Evolutionary conservation across 371 early-diverging fungal genomes (phyloP), one percentile per base, ranked within the genome.

Genomic region (Rhizoclosmatium hyalinum): DNA sequence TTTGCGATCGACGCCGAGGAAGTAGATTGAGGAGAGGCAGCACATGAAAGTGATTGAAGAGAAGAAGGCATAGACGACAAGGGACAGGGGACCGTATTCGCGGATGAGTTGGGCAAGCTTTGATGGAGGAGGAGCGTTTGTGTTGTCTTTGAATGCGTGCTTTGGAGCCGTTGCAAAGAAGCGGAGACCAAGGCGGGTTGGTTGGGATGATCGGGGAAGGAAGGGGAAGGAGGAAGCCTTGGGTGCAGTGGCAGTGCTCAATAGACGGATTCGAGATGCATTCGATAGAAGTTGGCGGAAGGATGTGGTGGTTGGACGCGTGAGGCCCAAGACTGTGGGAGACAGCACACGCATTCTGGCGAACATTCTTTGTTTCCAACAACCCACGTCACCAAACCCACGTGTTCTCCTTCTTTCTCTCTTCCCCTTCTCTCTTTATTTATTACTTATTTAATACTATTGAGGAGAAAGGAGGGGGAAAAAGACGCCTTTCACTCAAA

Each of bases 41-140:
- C 58, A 72, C 45, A 76, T 63, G 73, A 80, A 82, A 41, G 76
- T 72, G 32, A 77, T 54, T 54, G 77, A 79, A 32, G 80, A 75
- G 60, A 85, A 67, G 54, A 77, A 70, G 44, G 77, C 58, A 77
- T 85, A 85, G 17, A 78, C 75, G 6, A 63, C 72, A 45, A 81
- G 2, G 3, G 80, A 80, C 57, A 85, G 70, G 17, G 79, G 77
- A 64, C 85, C 85, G 68, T 82, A 85, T 71, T 85, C 81, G 60
- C 81, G 76, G 5, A 62, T 54, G 32, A 73, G 21, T 24, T 60
- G 19, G 62, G 14, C 47, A 45, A 72, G 6, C 19, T 58, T 58
- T 6, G 21, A 19, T n/a, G 58, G 6, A 17, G 58, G 58, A 12
- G 53, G 53, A n/a, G 53, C 53, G 53, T 53, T 53, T 50, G 6